Evolutionary conservation across 1,139 yeast species (phyloP).

Genomic region (Barnettozyma hawaiiensis): DNA sequence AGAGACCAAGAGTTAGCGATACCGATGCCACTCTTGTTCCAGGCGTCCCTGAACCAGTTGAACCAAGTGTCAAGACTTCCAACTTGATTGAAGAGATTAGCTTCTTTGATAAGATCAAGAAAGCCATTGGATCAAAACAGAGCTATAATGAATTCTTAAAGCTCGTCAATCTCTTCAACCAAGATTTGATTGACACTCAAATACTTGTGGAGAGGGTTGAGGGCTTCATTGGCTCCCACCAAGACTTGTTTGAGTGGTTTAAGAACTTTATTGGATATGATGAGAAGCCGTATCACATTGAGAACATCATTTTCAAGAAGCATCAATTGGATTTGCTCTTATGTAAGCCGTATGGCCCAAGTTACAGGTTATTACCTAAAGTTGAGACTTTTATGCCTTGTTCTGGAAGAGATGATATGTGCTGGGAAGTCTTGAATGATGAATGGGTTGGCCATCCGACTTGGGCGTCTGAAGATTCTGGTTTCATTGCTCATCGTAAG

Average conservation of each 20-base stretch:
- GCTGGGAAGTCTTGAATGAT: constrained; percentile 97
- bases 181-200: constrained; percentile 79
- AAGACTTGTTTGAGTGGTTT: constrained; percentile 85
- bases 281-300: constrained; percentile 71
- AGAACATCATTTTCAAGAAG: constrained; percentile 81
- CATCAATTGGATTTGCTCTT: constrained; percentile 83
- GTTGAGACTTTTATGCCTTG: constrained; percentile 96
- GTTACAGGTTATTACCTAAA: constrained; percentile 88
- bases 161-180: constrained; percentile 78
- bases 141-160: constrained; percentile 88
- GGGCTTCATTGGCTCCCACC: constrained; percentile 74
- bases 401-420: constrained; percentile 97
- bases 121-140: constrained; percentile 83
- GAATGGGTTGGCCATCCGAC: constrained; percentile 99
- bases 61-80: constrained; percentile 57
- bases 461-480: constrained; percentile 99
- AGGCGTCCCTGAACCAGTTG: constrained; percentile 81
- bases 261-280: constrained; percentile 87
- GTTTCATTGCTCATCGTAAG: constrained; percentile 95
- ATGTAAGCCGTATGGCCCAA: constrained; percentile 86
- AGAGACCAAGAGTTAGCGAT: constrained; percentile 26
- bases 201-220: constrained; percentile 82
- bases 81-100: constrained; percentile 76
- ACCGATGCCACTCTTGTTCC: constrained; percentile 71
- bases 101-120: constrained; percentile 89